A percentile compares a stretch with the other conserved stretches of the same genome.
These are phyloP conservation scores for Zostera marina DNA, from an alignment of 116 monocot species.

Conservation along the genomic window DNA sequence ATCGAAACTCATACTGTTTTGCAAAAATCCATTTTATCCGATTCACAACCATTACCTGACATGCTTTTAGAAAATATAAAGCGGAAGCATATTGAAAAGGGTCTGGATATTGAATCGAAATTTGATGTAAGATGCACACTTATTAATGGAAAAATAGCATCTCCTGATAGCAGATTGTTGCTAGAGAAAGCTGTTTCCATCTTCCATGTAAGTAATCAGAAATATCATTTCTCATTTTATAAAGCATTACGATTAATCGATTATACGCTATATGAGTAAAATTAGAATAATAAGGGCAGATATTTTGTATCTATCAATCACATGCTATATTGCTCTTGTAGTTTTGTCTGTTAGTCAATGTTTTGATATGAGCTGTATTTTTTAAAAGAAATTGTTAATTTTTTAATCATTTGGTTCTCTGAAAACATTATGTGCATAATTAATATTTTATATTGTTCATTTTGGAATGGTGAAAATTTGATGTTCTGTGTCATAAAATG, in stretches of 20 bases:
- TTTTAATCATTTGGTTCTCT: too few relatives aligned
- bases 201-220: slow-evolving; percentile 40
- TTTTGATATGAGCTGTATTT: neutral
- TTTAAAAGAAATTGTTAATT: neutral
- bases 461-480: too few relatives aligned
- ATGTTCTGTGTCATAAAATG: too few relatives aligned
- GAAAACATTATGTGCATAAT: too few relatives aligned
- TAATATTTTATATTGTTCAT: too few relatives aligned
- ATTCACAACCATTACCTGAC: slow-evolving; percentile 14
- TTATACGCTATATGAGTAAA: neutral
- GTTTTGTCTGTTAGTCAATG: too few relatives aligned
- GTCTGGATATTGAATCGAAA: slow-evolving; percentile 8
- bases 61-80: slow-evolving; percentile 21
- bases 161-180: slow-evolving; percentile 23
- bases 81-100: slow-evolving; percentile 26
- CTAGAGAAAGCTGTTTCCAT: slow-evolving; percentile 30
- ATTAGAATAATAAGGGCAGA: too few relatives aligned
- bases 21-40: slow-evolving; percentile 28
- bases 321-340: too few relatives aligned
- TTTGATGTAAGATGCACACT: slow-evolving; percentile 51
- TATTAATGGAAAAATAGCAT: slow-evolving; percentile 30
- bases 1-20: slow-evolving; percentile 32
- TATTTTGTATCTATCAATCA: too few relatives aligned
- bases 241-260: neutral
- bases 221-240: neutral